Evolutionary conservation across 352 stramenopile genomes (phyloP).

Genomic region (Pythium folliculosum): DNA sequence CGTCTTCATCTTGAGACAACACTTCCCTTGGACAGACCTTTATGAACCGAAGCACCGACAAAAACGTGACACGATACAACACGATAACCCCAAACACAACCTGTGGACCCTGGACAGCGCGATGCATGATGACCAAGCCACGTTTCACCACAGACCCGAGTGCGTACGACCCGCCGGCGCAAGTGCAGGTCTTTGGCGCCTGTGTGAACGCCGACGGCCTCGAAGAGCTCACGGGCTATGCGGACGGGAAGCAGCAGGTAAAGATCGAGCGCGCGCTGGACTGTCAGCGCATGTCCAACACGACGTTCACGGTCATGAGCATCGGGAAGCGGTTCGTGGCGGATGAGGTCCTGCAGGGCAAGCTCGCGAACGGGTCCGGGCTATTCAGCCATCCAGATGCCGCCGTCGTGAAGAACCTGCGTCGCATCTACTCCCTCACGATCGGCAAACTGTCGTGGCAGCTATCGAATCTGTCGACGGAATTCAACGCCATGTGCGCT

Average conservation of each 20-base stretch:
- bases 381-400: neutral
- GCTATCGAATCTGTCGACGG: constrained; percentile 10
- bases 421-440: constrained; percentile 29
- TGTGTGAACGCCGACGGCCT: neutral
- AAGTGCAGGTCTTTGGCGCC: constrained; percentile 6
- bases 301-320: constrained; percentile 2
- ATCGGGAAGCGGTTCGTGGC: constrained; percentile 15
- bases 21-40: neutral
- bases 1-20: neutral
- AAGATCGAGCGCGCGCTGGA: no score
- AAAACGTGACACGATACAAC: neutral
- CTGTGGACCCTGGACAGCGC: constrained; percentile 12
- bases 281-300: neutral
- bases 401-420: constrained; percentile 13
- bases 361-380: neutral
- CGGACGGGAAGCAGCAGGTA: neutral
- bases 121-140: neutral
- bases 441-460: constrained; percentile 23
- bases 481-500: constrained; percentile 17
- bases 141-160: neutral
- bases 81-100: no score
- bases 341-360: constrained; percentile 5
- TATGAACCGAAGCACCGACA: neutral
- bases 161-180: neutral
- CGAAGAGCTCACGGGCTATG: neutral